phyloP scores from a whole-genome alignment of 2,329 filamentous ascomycete species.

The Claviceps purpurea region DNA sequence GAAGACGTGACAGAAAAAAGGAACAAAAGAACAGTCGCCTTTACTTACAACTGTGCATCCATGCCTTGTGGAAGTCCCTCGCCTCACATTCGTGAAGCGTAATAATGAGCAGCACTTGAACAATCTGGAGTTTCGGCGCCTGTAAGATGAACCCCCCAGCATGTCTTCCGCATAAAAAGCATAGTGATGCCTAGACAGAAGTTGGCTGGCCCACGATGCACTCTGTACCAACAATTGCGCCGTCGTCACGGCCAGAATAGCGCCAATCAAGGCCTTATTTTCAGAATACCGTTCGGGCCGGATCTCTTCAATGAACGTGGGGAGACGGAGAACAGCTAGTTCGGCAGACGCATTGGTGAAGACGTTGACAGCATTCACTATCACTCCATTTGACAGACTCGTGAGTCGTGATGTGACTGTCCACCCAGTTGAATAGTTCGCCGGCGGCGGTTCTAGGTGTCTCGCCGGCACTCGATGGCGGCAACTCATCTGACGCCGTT shows the following conservation, averaged over 20 bases:
- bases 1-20: no score
- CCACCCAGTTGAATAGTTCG: conserved; percentile 6
- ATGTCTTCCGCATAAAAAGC: conserved; percentile 16
- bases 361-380: conserved; percentile 19
- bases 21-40: background rate
- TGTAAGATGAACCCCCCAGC: conserved; percentile 15
- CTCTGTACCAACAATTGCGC: conserved; percentile 18
- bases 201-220: conserved; percentile 15
- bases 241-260: conserved; percentile 17
- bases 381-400: conserved; percentile 11
- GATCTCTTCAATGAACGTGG: conserved; percentile 16
- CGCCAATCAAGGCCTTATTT: conserved; percentile 16
- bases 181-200: conserved; percentile 20
- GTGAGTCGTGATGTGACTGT: conserved; percentile 10
- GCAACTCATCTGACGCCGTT: background rate
- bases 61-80: conserved; percentile 27
- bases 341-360: conserved; percentile 23
- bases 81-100: conserved; percentile 29
- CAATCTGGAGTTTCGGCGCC: conserved; percentile 19
- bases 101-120: conserved; percentile 26
- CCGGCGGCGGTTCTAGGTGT: background rate
- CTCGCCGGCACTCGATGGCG: background rate
- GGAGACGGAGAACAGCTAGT: conserved; percentile 20
- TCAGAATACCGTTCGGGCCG: conserved; percentile 11
- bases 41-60: conserved; percentile 24